phyloP scores from a whole-genome alignment of 345 rosid genomes.

The Sisymbrium altissimum region DNA sequence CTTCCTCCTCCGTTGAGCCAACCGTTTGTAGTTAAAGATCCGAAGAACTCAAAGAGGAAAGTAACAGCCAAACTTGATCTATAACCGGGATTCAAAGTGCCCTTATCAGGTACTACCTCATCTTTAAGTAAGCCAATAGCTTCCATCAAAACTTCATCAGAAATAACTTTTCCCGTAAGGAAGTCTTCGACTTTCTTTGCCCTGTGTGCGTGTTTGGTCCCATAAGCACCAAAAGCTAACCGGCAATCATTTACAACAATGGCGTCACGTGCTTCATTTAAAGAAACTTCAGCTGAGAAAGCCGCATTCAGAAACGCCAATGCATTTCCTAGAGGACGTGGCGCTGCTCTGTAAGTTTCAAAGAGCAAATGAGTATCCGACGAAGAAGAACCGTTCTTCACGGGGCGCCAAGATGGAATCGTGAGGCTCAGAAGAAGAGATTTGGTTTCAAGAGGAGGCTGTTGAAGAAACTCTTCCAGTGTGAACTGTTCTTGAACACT shows the following conservation, averaged over 20 bases:
- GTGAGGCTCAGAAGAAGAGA: constrained; percentile 52
- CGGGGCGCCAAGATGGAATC: constrained; percentile 38
- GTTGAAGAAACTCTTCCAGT: constrained; percentile 67
- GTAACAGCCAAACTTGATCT: constrained; percentile 78
- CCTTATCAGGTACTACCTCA: constrained; percentile 56
- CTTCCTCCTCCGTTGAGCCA: constrained; percentile 20
- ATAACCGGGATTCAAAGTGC: constrained; percentile 45
- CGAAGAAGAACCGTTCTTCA: constrained; percentile 29
- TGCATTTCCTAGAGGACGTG: constrained; percentile 81
- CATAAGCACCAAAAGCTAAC: constrained; percentile 81
- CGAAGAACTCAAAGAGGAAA: constrained; percentile 67
- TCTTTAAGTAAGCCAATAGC: constrained; percentile 53
- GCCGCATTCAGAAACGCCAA: constrained; percentile 83
- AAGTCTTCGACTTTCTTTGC: constrained; percentile 58
- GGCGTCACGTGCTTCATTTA: constrained; percentile 34
- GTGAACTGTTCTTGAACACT: constrained; percentile 44
- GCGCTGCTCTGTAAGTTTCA: constrained; percentile 89
- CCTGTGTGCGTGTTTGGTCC: constrained; percentile 68
- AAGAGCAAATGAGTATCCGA: constrained; percentile 39
- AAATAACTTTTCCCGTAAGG: constrained; percentile 54
- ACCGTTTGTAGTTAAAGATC: constrained; percentile 35
- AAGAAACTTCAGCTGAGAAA: constrained; percentile 69
- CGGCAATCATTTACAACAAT: constrained; percentile 44
- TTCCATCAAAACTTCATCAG: constrained; percentile 46
- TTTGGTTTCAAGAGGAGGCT: constrained; percentile 54